Conservation (phyloP, 257 asterid species). For the Rauvolfia tetraphylla region DNA sequence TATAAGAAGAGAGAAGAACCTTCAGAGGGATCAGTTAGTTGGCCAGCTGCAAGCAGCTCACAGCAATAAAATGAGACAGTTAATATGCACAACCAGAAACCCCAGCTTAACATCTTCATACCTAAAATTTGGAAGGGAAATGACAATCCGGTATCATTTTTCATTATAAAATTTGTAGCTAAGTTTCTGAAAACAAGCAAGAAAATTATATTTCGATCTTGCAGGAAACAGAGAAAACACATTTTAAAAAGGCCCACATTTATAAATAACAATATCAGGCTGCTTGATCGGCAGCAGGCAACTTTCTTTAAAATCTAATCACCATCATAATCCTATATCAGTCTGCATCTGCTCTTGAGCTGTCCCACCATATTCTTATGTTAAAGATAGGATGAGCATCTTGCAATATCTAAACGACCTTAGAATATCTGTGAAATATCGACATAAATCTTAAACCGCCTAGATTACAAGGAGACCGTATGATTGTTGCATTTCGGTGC, state of each 20-base stretch:
- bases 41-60: constrained; percentile 1
- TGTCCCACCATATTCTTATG: neutral
- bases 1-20: neutral
- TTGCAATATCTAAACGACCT: neutral
- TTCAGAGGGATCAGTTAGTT: constrained; percentile 21
- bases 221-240: neutral
- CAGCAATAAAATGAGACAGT: constrained; percentile 17
- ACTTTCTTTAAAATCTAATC: neutral
- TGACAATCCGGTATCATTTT: neutral
- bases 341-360: neutral
- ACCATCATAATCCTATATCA: too few relatives aligned
- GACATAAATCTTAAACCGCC: neutral
- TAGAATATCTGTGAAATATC: neutral
- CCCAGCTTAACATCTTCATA: neutral
- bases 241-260: neutral
- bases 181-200: neutral
- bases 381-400: neutral
- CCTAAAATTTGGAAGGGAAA: neutral
- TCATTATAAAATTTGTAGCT: neutral
- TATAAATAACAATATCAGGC: neutral
- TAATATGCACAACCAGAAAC: constrained; percentile 9
- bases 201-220: neutral
- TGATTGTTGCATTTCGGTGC: neutral
- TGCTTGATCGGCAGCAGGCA: neutral
- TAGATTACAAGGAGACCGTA: neutral